A percentile compares a stretch with the other conserved stretches of the same genome.
Conservation (phyloP, 106 monocot genomes). For the Posidonia australis region DNA sequence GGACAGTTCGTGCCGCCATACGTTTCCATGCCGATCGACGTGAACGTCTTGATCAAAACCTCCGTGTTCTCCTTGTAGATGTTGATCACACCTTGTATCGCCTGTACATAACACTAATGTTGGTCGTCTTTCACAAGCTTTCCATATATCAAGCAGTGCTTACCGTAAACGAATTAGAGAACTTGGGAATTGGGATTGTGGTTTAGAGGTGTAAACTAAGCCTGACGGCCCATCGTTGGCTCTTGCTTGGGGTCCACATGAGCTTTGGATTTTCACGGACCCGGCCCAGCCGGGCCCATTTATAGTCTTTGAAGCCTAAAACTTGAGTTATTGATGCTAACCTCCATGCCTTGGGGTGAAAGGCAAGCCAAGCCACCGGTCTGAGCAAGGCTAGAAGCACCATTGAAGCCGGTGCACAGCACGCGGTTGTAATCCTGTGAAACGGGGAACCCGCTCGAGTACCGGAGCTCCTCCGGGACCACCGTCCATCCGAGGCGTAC, state of each 20-base stretch:
- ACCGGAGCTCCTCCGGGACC: slow-evolving; percentile 63
- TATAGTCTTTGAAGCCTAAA: not conserved
- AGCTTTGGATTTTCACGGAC: no score
- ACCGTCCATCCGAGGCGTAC: slow-evolving; percentile 87
- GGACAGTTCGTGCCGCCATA: slow-evolving; percentile 69
- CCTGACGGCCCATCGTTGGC: no score
- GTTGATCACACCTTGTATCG: slow-evolving; percentile 20
- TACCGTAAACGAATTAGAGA: no score
- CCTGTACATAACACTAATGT: no score
- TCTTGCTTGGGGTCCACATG: no score
- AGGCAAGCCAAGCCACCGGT: slow-evolving; percentile 72
- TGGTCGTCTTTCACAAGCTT: no score
- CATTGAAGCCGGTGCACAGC: slow-evolving; percentile 78
- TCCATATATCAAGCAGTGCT: no score
- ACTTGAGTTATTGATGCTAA: slow-evolving; percentile 9
- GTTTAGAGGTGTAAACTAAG: no score
- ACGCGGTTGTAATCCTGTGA: slow-evolving; percentile 61
- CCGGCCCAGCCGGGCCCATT: no score
- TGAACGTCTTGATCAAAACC: slow-evolving; percentile 36
- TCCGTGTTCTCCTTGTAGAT: slow-evolving; percentile 54
- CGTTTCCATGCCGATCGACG: slow-evolving; percentile 35
- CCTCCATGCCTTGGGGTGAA: slow-evolving; percentile 46
- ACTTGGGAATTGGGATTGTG: no score
- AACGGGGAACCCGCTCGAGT: slow-evolving; percentile 39
- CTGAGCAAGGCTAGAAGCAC: slow-evolving; percentile 72